Evolutionary conservation across 176 grass and related monocot genomes (phyloP), one percentile per base, ranked within the genome.

Genomic region (Zoysia pacifica): DNA sequence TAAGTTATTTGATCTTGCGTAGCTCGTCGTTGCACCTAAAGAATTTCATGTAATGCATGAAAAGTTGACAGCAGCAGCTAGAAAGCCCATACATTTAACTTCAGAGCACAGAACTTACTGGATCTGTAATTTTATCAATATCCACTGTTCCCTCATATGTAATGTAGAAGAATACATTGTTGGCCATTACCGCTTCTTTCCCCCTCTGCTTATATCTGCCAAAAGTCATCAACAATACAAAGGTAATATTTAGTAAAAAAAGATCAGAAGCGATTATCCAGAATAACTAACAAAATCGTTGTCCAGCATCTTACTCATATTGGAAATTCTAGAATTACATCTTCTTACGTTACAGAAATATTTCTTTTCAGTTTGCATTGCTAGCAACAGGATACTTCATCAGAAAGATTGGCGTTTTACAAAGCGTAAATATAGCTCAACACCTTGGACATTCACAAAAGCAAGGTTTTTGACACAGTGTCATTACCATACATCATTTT

Each of bases 151-250:
- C 96, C 79, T 98, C 96, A 55, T 98, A 98, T 75, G 96, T 98
- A 80, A 98, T 98, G 68, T 98, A 98, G 75, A 98, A 98, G 79
- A 98, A 98, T 58, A 98, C 92, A 89, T 98, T 98, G 68, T 98
- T 94, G 78, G 92, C 92, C 45, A 69, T 44, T 66, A 93, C 73
- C 0, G 96, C 92, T 81, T 94, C 90, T 87, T 98, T 91, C 64
- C 96, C 96, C 75, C 96, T 93, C 70, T 98, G 96, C 85, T 98
- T 98, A 68, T 91, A 94, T 91, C 96, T 98, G 86, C 78, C 90
- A 87, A 73, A 80, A 72, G 36, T 74, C 48, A 1, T 74, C 53
- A 46, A 50, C 51, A 49, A 48, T 76, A 72, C 79, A 62, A 78
- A 11, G 56, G 64, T 18, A 16, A 74, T 68, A 10, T 18, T 65